Evolutionary conservation across 257 asterid species (phyloP).

Genomic region (Nicotiana obtusifolia): DNA sequence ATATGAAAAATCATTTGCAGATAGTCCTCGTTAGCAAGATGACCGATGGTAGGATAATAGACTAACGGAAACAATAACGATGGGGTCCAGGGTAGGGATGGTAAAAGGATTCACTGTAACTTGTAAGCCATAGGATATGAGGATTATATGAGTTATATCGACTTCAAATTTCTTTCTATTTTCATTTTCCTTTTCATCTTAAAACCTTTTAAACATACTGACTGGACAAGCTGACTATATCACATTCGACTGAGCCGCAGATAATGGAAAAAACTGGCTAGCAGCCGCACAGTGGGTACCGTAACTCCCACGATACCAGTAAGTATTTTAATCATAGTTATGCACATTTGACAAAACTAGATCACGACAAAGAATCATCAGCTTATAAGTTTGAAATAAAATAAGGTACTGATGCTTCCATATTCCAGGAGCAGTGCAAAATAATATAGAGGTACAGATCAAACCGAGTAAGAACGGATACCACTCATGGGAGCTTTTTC

Average conservation of each 20-base stretch:
- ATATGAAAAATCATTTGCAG: neutral
- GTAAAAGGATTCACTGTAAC: neutral
- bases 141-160: neutral
- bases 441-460: neutral
- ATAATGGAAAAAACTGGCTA: neutral
- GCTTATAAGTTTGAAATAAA: neutral
- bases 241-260: neutral
- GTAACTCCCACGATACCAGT: neutral
- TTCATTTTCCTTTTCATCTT: neutral
- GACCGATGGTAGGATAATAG: neutral
- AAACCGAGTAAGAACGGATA: slow-evolving; percentile 24
- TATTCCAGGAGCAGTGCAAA: neutral
- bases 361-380: neutral
- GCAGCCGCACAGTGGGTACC: neutral
- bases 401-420: neutral
- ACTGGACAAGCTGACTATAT: neutral
- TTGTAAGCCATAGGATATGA: neutral
- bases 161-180: neutral
- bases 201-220: neutral
- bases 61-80: too few relatives aligned
- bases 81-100: neutral
- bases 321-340: neutral
- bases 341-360: neutral
- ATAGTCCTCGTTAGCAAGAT: neutral
- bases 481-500: slow-evolving; percentile 93